phyloP scores from a whole-genome alignment of 768 basidiomycete genomes.

The Trametes cinnabarina region DNA sequence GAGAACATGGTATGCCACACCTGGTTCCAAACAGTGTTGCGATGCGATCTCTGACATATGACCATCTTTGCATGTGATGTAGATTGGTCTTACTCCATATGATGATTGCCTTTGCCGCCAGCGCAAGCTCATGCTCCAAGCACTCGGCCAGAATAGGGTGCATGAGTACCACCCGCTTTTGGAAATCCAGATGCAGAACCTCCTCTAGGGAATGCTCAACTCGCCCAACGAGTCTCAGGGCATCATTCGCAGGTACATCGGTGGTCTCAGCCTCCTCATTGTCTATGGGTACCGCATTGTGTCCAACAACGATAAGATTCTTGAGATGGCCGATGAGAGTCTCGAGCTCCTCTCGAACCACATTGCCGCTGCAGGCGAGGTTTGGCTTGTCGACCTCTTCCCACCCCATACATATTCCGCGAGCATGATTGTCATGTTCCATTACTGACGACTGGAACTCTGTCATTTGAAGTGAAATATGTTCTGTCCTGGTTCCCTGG shows the following conservation, averaged over 20 bases:
- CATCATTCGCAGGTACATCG: slow-evolving; percentile 22
- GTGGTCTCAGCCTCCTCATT: slow-evolving; percentile 22
- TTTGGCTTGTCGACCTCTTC: slow-evolving; percentile 24
- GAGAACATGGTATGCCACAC: slow-evolving; percentile 55
- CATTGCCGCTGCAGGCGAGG: slow-evolving; percentile 17
- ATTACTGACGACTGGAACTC: background rate
- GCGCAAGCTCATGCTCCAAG: slow-evolving; percentile 64
- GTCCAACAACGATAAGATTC: slow-evolving; percentile 17
- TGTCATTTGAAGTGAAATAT: slow-evolving; percentile 21
- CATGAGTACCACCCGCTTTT: slow-evolving; percentile 58
- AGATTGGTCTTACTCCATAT: slow-evolving; percentile 68
- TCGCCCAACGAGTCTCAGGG: slow-evolving; percentile 36
- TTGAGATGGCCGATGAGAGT: slow-evolving; percentile 20
- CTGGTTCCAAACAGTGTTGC: background rate
- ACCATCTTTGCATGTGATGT: background rate
- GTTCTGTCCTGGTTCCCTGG: slow-evolving; percentile 31
- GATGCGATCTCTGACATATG: background rate
- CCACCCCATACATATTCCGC: slow-evolving; percentile 12
- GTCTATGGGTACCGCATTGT: slow-evolving; percentile 22
- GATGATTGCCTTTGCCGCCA: slow-evolving; percentile 62
- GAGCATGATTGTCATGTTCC: background rate
- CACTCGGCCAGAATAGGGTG: slow-evolving; percentile 53
- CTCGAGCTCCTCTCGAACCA: slow-evolving; percentile 22
- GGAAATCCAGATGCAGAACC: slow-evolving; percentile 51
- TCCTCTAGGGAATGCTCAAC: slow-evolving; percentile 54